Evolutionary conservation across 306 rosid species (phyloP).

Genomic region (Pachyrhizus erosus): DNA sequence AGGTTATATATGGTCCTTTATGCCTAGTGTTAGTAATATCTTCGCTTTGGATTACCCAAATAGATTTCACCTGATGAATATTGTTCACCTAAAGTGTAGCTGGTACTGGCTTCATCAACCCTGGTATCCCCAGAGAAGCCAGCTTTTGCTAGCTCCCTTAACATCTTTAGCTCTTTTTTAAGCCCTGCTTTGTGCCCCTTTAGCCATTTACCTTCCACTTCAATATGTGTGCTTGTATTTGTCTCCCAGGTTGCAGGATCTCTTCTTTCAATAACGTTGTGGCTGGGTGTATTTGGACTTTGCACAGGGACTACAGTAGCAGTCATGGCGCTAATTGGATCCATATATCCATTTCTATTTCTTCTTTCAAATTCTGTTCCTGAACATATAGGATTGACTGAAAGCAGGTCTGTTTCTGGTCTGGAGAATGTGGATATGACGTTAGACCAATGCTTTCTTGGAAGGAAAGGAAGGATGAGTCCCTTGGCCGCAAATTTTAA

Average conservation of each 20-base stretch:
- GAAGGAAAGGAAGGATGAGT: slow-evolving; percentile 63
- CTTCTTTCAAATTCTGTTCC: slow-evolving; percentile 52
- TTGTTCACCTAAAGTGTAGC: slow-evolving; percentile 46
- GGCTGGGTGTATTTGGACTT: slow-evolving; percentile 57
- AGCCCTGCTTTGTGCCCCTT: slow-evolving; percentile 53
- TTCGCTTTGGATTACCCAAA: slow-evolving; percentile 33
- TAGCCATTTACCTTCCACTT: slow-evolving; percentile 53
- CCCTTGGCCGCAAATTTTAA: slow-evolving; percentile 64
- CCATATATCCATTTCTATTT: slow-evolving; percentile 44
- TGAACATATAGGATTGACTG: slow-evolving; percentile 47
- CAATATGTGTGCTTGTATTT: slow-evolving; percentile 35
- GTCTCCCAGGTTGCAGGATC: slow-evolving; percentile 31
- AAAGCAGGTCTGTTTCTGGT: slow-evolving; percentile 43
- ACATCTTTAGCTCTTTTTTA: slow-evolving; percentile 58
- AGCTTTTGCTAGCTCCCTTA: slow-evolving; percentile 70
- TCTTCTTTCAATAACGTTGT: slow-evolving; percentile 33
- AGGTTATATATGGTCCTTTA: not conserved
- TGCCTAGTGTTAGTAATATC: slow-evolving; percentile 5
- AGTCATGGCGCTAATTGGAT: slow-evolving; percentile 57
- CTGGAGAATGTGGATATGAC: slow-evolving; percentile 43
- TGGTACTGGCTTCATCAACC: slow-evolving; percentile 59
- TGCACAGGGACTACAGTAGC: slow-evolving; percentile 73
- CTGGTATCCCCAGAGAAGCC: slow-evolving; percentile 56
- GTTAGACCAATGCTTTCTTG: slow-evolving; percentile 60
- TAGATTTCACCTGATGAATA: slow-evolving; percentile 19